Evolutionary conservation across 2,329 filamentous ascomycete genomes (phyloP).

Genomic region (Hypoxylon sp.): DNA sequence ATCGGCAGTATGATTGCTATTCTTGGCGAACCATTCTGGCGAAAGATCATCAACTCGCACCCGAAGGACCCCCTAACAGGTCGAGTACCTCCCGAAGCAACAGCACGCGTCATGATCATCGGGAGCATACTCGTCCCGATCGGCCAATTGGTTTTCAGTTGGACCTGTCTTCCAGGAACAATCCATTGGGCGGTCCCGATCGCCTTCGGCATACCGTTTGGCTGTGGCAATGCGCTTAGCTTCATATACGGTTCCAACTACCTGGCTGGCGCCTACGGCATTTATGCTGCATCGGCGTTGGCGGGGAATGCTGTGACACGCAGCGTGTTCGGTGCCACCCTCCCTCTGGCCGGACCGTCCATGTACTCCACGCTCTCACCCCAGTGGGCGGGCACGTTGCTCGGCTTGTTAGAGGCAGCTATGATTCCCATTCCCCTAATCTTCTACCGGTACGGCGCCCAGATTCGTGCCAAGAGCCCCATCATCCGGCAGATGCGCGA

Average conservation of each 20-base stretch:
- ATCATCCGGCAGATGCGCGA: constrained; percentile 63
- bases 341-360: constrained; percentile 80
- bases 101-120: constrained; percentile 84
- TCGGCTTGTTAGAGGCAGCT: constrained; percentile 79
- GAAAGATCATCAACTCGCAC: constrained; percentile 83
- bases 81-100: constrained; percentile 81
- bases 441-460: constrained; percentile 76
- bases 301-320: constrained; percentile 84
- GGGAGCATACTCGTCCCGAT: constrained; percentile 80
- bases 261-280: constrained; percentile 82
- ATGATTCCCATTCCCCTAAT: constrained; percentile 85
- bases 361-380: constrained; percentile 80
- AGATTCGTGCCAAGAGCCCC: constrained; percentile 67
- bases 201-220: constrained; percentile 83
- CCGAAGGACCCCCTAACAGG: constrained; percentile 82
- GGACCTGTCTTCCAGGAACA: constrained; percentile 83
- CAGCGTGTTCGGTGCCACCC: constrained; percentile 79
- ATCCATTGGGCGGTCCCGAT: constrained; percentile 89
- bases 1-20: constrained; percentile 75
- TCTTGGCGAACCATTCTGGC: constrained; percentile 77
- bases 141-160: constrained; percentile 88
- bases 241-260: constrained; percentile 91
- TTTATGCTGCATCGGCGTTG: constrained; percentile 85
- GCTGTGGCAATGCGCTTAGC: constrained; percentile 80
- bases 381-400: constrained; percentile 83